Conservation (phyloP, 2,329 filamentous ascomycete species). For the Trichoderma atroviride region DNA sequence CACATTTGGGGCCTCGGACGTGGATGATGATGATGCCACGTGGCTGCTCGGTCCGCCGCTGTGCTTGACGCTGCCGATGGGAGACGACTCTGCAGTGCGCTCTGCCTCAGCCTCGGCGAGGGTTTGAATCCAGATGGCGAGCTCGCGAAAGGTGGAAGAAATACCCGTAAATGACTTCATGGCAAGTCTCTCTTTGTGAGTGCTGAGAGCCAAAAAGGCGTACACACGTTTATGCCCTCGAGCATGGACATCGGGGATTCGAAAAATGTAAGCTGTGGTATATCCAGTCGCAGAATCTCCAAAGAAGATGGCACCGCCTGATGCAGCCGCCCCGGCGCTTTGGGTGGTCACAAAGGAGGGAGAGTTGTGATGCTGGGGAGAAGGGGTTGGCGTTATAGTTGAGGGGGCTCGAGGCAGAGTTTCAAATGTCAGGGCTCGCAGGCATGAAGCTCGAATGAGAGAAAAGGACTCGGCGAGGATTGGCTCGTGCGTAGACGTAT, state of each 20-base stretch:
- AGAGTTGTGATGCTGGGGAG: constrained; percentile 42
- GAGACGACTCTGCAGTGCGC: constrained; percentile 51
- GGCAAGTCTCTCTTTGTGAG: constrained; percentile 64
- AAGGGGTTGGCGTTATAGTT: constrained; percentile 44
- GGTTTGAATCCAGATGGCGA: constrained; percentile 67
- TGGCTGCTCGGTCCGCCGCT: constrained; percentile 29
- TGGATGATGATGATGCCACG: constrained; percentile 32
- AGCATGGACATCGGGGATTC: constrained; percentile 68
- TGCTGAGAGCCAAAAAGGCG: constrained; percentile 66
- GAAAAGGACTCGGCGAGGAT: constrained; percentile 64
- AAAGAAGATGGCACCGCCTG: constrained; percentile 69
- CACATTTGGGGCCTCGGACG: constrained; percentile 39
- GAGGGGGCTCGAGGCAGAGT: constrained; percentile 61
- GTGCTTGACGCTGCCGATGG: constrained; percentile 45
- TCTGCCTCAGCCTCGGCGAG: constrained; percentile 66
- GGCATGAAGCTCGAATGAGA: constrained; percentile 66
- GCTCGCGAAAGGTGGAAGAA: constrained; percentile 63
- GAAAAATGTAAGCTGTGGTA: constrained; percentile 71
- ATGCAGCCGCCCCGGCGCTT: constrained; percentile 56
- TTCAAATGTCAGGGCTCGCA: constrained; percentile 68
- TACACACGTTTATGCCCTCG: constrained; percentile 71
- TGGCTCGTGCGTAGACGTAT: constrained; percentile 69
- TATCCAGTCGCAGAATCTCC: constrained; percentile 67
- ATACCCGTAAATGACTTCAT: constrained; percentile 69
- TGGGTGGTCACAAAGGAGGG: constrained; percentile 59